A percentile compares a stretch with the other conserved stretches of the same genome.
Evolutionary conservation across 352 stramenopile genomes (phyloP).

Genomic region (Phytophthora podocarpi): DNA sequence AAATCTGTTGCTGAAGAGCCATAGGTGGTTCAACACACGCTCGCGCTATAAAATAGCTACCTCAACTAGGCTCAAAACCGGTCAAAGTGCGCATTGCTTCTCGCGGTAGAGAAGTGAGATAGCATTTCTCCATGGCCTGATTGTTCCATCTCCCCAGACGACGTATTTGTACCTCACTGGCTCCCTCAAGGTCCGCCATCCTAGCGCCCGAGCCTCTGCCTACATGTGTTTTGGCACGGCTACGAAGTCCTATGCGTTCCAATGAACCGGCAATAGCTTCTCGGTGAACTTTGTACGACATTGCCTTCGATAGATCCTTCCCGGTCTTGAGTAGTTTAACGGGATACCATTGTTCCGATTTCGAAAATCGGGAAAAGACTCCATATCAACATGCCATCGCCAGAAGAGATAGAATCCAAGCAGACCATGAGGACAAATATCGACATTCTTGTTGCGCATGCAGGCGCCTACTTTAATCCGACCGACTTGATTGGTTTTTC

Average conservation of each 20-base stretch:
- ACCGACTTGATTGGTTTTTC: slow-evolving; percentile 19
- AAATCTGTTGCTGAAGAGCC: neutral
- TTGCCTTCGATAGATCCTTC: neutral
- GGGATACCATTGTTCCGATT: slow-evolving; percentile 1
- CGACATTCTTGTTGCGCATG: slow-evolving; percentile 8
- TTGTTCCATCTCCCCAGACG: slow-evolving; percentile 9
- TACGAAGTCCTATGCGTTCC: neutral
- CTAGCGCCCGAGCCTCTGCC: neutral
- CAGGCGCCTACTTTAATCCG: slow-evolving; percentile 4
- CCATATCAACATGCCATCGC: slow-evolving; percentile 4
- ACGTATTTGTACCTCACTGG: slow-evolving; percentile 9
- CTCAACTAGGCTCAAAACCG: slow-evolving; percentile 2
- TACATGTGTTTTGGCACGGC: slow-evolving; percentile 1
- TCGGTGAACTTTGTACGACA: slow-evolving; percentile 4
- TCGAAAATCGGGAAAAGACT: slow-evolving; percentile 1
- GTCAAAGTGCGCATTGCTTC: slow-evolving; percentile 13
- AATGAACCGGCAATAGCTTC: neutral
- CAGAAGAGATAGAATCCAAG: slow-evolving; percentile 12
- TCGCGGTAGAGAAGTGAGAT: slow-evolving; percentile 2
- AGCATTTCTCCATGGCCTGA: slow-evolving; percentile 16
- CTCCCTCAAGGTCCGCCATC: slow-evolving; percentile 8
- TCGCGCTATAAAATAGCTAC: neutral
- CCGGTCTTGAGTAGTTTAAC: slow-evolving; percentile 2
- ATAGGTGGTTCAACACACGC: neutral
- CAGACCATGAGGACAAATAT: slow-evolving; percentile 1